Conservation (phyloP, 2,329 filamentous ascomycete genomes). For the Chalara sp. region DNA sequence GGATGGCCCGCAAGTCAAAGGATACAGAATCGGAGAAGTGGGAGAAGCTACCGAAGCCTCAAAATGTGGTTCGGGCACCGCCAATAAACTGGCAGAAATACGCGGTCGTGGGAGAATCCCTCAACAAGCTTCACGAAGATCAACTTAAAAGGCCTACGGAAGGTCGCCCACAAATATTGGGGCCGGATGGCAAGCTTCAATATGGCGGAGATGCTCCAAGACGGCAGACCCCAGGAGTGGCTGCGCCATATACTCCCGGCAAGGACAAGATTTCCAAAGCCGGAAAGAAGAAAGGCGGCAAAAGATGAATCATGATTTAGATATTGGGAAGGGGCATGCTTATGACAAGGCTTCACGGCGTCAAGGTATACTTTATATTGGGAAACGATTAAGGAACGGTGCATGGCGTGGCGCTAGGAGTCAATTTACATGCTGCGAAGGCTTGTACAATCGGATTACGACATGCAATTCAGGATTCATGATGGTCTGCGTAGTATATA, state of each 20-base stretch:
- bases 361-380: too few relatives aligned
- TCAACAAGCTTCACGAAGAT: slow-evolving; percentile 80
- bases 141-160: slow-evolving; percentile 60
- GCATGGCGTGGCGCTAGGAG: too few relatives aligned
- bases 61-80: slow-evolving; percentile 78
- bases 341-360: too few relatives aligned
- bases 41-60: slow-evolving; percentile 63
- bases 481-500: too few relatives aligned
- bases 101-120: slow-evolving; percentile 74
- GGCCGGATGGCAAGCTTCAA: slow-evolving; percentile 41
- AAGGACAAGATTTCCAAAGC: slow-evolving; percentile 39
- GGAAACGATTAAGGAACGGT: too few relatives aligned
- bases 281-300: too few relatives aligned
- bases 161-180: slow-evolving; percentile 41
- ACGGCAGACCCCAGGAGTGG: slow-evolving; percentile 43
- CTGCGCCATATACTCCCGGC: slow-evolving; percentile 48
- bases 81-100: slow-evolving; percentile 95
- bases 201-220: slow-evolving; percentile 33
- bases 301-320: too few relatives aligned
- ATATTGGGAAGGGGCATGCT: too few relatives aligned
- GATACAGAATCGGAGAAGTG: slow-evolving; percentile 35
- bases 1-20: slow-evolving; percentile 3
- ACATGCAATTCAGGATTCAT: too few relatives aligned
- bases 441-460: too few relatives aligned
- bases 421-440: too few relatives aligned